phyloP scores from a whole-genome alignment of 768 basidiomycete species.

The Pleurotus giganteus region DNA sequence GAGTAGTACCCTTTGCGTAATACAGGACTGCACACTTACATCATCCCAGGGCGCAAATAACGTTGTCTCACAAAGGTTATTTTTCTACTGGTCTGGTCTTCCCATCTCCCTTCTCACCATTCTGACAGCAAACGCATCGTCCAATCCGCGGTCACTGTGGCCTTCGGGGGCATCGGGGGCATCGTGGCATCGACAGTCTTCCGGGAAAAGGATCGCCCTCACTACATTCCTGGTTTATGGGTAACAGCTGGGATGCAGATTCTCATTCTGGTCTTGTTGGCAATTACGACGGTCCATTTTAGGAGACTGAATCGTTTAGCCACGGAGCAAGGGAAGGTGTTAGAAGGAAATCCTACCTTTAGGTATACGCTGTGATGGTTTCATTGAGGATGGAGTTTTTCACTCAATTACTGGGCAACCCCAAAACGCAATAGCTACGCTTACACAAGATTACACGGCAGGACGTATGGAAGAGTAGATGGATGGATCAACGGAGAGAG shows the following conservation, averaged over 20 bases:
- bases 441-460: too few species aligned
- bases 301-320: conserved; percentile 33
- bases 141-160: conserved; percentile 37
- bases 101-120: not conserved
- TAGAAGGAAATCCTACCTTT: conserved; percentile 36
- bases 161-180: conserved; percentile 41
- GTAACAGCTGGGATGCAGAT: conserved; percentile 39
- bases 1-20: conserved; percentile 11
- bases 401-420: too few species aligned
- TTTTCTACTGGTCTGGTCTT: conserved; percentile 22
- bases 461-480: not conserved
- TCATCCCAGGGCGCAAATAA: conserved; percentile 33
- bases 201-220: conserved; percentile 39
- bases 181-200: conserved; percentile 42
- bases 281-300: conserved; percentile 33
- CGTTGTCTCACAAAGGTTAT: conserved; percentile 47
- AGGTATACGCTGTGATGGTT: conserved; percentile 33
- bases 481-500: too few species aligned
- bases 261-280: conserved; percentile 32
- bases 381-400: not conserved
- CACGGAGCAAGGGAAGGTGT: conserved; percentile 29
- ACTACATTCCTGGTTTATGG: conserved; percentile 43
- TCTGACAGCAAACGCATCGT: conserved; percentile 12
- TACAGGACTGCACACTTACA: not conserved
- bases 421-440: too few species aligned